Base-by-base conservation (phyloP, 108 stramenopile species). In the Craspedostauros australis region DNA sequence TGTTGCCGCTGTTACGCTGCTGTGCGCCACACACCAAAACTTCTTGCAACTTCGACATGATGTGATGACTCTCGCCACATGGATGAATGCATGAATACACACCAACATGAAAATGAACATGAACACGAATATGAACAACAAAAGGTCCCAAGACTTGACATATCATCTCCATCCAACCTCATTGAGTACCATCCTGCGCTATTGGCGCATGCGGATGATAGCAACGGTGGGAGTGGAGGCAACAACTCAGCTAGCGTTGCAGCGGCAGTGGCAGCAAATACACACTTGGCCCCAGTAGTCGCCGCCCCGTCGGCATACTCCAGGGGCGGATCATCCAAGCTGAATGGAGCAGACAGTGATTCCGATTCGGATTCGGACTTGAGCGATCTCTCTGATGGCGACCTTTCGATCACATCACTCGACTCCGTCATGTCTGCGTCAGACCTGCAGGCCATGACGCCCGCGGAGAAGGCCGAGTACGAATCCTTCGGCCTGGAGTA, bases 131-230 rank as follows among this genome's bases (percentile, higher is more conserved):
- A 12, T 51, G n/a, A 9, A n/a, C 58, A 11, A 14, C 30, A 34
- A 22, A 5, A 76, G 74, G 83, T 92, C 24, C 94, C 94, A 22
- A 58, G 86, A 27, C 57, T 95, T 12, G 91, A 95, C 64, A 95
- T 95, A 16, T 64, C 79, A 24, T 63, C 80, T 23, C 80, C 84
- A 14, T 75, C 79, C 8, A 95, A 95, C 69, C 57, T 68, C 6
- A 88, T 93, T 45, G 86, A 93, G 37, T 91, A 91, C 50, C 90
- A 95, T 60, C 91, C 89, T n/a, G 89, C 91, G 4, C 56, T 93
- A 25, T 53, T 91, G 42, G 88, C 86, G 15, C 85, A 89, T 46
- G 70, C 63, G 4, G 82, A 88, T 20, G 82, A 80, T n/a, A n/a
- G n/a, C 7, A 57, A 63, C 46, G 65, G 54, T 33, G 76, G 58